Evolutionary conservation across 345 rosid species (phyloP).

Genomic region (Cardamine chenopodiifolia): DNA sequence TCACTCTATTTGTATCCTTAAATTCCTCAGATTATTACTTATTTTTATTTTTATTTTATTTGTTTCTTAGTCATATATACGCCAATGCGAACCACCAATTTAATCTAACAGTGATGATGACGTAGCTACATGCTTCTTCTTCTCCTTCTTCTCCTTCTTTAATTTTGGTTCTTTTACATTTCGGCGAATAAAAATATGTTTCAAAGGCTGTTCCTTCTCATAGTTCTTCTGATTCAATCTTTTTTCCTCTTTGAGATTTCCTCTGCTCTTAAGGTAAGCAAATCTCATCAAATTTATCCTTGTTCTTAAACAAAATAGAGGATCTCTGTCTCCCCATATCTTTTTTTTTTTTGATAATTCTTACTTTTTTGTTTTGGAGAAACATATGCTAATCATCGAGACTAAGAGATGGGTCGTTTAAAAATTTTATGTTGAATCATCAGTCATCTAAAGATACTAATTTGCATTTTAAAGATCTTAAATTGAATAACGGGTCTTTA

Average conservation of each 20-base stretch:
- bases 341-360: too few relatives aligned
- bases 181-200: slow-evolving; percentile 21
- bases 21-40: slow-evolving; percentile 7
- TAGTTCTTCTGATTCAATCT: slow-evolving; percentile 36
- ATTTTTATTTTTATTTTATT: background rate
- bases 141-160: slow-evolving; percentile 20
- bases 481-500: background rate
- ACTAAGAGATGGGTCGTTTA: background rate
- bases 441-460: background rate
- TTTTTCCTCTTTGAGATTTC: slow-evolving; percentile 47
- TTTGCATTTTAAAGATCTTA: background rate
- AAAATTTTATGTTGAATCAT: background rate
- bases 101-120: slow-evolving; percentile 9
- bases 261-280: slow-evolving; percentile 63
- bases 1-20: slow-evolving; percentile 38
- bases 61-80: slow-evolving; percentile 11
- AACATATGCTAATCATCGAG: background rate
- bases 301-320: background rate
- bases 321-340: background rate
- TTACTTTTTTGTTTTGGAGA: background rate
- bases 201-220: slow-evolving; percentile 45
- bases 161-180: background rate
- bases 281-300: background rate
- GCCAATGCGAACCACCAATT: slow-evolving; percentile 29
- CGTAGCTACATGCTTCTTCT: slow-evolving; percentile 20